These are phyloP conservation scores for Suillus bovinus DNA, from an alignment of 768 basidiomycete genomes.

Conservation along the genomic window DNA sequence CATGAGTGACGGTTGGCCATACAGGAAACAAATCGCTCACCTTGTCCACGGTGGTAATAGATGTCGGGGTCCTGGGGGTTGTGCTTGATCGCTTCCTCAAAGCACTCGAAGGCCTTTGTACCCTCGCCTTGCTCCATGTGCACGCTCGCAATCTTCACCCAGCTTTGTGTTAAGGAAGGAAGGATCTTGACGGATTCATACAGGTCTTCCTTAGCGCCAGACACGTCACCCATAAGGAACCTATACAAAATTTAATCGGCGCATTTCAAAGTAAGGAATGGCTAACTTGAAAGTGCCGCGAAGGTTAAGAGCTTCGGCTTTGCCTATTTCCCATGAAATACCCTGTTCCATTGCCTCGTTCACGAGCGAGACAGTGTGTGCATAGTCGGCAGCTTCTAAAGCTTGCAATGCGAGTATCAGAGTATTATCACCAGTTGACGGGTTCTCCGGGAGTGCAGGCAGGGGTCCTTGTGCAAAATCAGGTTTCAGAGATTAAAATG, in stretches of 20 bases:
- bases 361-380: constrained; percentile 74
- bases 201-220: constrained; percentile 82
- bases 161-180: constrained; percentile 77
- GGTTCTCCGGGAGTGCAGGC: constrained; percentile 71
- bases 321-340: constrained; percentile 69
- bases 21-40: constrained; percentile 35
- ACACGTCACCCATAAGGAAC: constrained; percentile 86
- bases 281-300: constrained; percentile 94
- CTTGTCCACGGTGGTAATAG: constrained; percentile 98
- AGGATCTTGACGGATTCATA: constrained; percentile 69
- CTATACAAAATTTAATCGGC: constrained; percentile 36
- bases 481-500: background rate
- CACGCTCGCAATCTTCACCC: constrained; percentile 96
- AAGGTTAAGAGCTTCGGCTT: constrained; percentile 89
- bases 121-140: constrained; percentile 94
- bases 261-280: background rate
- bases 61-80: constrained; percentile 90
- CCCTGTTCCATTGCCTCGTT: constrained; percentile 89
- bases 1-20: background rate
- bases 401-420: constrained; percentile 81
- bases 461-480: constrained; percentile 49
- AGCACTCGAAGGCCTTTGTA: constrained; percentile 81
- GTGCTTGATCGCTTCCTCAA: constrained; percentile 83
- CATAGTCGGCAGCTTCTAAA: constrained; percentile 80
- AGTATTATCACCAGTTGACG: constrained; percentile 81